Evolutionary conservation across 805 yeast genomes (phyloP), one percentile per base, ranked within the genome.

Genomic region (Nakazawaea sp.): DNA sequence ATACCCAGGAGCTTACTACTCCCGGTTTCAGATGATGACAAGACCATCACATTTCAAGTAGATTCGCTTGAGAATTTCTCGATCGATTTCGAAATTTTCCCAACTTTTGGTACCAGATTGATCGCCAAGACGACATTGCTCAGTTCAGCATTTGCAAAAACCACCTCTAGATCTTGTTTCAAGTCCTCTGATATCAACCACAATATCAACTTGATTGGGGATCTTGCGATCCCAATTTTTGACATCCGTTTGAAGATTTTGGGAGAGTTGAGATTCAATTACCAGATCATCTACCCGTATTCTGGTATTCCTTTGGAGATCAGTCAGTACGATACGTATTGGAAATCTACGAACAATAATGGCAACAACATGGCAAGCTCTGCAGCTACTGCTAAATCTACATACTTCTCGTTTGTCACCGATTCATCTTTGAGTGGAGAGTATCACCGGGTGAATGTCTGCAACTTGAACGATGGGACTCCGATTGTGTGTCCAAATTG

Each of bases 291-390:
- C 35, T 78, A 79, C 55, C 97, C 98, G n/a, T 92, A 81, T 53
- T 68, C 79, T 5, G 97, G 96, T 5, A 62, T 61, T 0, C 81
- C 95, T 4, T 62, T 90, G 41, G 97, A 89, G 56, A 82, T 94
- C 30, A 80, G 95, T 9, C 86, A 87, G 61, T 88, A 84, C 54
- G 97, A 89, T 52, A 90, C 97, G 0, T 90, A 90, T 59, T 90
- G 98, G 98, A 92, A 89, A 58, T 81, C 95, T 1, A 84, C 96
- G 0, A 72, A 81, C 31, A 75, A 74, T 27, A 57, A 64, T 30
- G 29, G 30, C 11, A 13, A 23, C 13, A 23, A 21, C 30, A 19
- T 19, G 18, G 23, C 24, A 5, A 28, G 20, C 18, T 20, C 17
- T n/a, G 17, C 20, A 8, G 18, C 32, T 27, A 24, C 28, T 30